Base-by-base conservation (phyloP, 768 basidiomycete species). In the Lactarius evosmus region DNA sequence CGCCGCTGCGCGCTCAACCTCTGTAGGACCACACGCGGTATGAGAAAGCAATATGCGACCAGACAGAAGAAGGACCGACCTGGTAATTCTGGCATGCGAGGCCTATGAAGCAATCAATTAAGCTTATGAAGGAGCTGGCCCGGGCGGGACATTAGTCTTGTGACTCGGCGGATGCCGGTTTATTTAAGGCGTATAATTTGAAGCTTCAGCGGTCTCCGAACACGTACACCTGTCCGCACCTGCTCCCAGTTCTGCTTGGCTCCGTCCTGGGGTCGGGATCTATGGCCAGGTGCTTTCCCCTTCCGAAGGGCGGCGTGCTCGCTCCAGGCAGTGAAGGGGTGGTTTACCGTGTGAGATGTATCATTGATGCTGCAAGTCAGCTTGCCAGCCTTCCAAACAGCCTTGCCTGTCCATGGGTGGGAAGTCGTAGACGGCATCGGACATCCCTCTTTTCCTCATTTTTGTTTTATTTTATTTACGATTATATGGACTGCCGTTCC, bases 1-100 rank as follows among this genome's bases (percentile, higher is more conserved):
- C 55, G 77, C 77, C 1, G 82, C 82, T 5, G 90, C 88, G 32
- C 84, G 75, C 73, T 91, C 84, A 3, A 92, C 89, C 72, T 92
- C 90, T 88, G 69, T 16, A 58, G 30, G 16, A 46, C 8, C 19
- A 5, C 9, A 33, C 27, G 22, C 12, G 25, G n/a, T 5, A 25
- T 61, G 32, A 65, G 32, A 38, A 57, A n/a, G 19, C 11, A 30
- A n/a, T 6, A 36, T 7, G n/a, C 19, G 3, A 2, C 29, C 30
- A 38, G 12, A 46, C 19, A 40, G 25, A 12, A 51, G 54, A 32
- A 22, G 32, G 7, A 61, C 34, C 12, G 7, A 65, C 64, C 67
- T 38, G 60, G 67, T n/a, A 67, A 51, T 38, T 67, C 65, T 17
- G 67, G 67, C 67, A 61, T 63, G 30, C n/a, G 14, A 19, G 7